These are phyloP conservation scores for Boletus insuetus DNA, from an alignment of 768 basidiomycete genomes.

Conservation along the genomic window DNA sequence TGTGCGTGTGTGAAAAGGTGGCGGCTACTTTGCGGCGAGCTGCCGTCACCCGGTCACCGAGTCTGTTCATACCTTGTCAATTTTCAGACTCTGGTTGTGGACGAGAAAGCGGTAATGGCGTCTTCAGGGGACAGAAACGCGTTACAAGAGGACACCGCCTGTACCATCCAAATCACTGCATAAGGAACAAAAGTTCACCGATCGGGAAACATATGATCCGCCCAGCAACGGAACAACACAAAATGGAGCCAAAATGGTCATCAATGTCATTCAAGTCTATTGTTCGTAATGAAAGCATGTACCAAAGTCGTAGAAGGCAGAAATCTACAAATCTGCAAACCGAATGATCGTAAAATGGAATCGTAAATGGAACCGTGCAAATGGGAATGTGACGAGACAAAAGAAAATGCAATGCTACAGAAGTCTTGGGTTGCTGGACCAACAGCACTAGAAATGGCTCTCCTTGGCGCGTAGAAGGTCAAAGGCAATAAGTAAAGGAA, in stretches of 20 bases:
- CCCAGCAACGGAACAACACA: constrained; percentile 4
- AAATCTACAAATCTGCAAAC: constrained; percentile 33
- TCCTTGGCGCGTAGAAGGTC: constrained; percentile 36
- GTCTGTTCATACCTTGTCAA: too few relatives aligned
- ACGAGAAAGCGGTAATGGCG: too few relatives aligned
- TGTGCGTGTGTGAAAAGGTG: too few relatives aligned
- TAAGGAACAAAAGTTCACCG: neutral
- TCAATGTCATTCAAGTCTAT: constrained; percentile 25
- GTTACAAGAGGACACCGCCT: neutral
- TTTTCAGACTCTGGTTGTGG: too few relatives aligned
- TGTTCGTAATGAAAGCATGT: constrained; percentile 25
- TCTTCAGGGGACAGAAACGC: neutral
- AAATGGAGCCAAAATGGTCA: constrained; percentile 13
- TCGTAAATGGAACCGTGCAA: constrained; percentile 15
- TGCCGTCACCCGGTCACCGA: too few relatives aligned
- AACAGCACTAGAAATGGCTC: constrained; percentile 29
- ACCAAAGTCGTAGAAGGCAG: constrained; percentile 27
- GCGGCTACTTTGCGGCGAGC: too few relatives aligned
- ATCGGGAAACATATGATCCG: constrained; percentile 17
- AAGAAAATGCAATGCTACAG: constrained; percentile 36
- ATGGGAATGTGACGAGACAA: constrained; percentile 11
- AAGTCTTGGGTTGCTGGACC: constrained; percentile 27
- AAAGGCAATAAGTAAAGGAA: constrained; percentile 36
- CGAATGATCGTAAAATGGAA: constrained; percentile 9
- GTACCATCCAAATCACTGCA: too few relatives aligned